Percentiles rank a stretch among this genome's conserved stretches.
Evolutionary conservation across 2,329 filamentous ascomycete genomes (phyloP).

Genomic region (Triangularia setosa): DNA sequence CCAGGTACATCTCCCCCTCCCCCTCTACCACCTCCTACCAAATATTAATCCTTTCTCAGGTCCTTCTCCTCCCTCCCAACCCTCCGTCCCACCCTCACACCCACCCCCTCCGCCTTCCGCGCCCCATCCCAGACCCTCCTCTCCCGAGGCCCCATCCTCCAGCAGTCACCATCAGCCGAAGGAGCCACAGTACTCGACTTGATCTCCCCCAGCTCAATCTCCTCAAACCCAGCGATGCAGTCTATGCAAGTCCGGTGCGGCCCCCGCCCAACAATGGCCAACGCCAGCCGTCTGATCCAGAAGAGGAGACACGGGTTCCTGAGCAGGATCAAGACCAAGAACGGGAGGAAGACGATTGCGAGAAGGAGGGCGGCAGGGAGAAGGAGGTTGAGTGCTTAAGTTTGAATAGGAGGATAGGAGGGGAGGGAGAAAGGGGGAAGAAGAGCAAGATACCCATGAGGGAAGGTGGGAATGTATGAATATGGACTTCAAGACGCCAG

Average conservation of each 20-base stretch:
- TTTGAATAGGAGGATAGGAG: no score
- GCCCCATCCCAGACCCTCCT: conserved; percentile 31
- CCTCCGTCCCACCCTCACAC: conserved; percentile 45
- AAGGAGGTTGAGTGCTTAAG: conserved; percentile 37
- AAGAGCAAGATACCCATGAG: neutral
- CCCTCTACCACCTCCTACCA: conserved; percentile 41
- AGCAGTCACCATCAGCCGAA: conserved; percentile 24
- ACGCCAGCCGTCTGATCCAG: conserved; percentile 51
- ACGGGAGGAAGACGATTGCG: conserved; percentile 50
- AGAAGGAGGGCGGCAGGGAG: conserved; percentile 52
- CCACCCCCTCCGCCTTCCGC: conserved; percentile 15
- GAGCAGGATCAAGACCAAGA: conserved; percentile 45
- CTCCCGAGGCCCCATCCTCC: conserved; percentile 29
- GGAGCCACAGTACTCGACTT: conserved; percentile 35
- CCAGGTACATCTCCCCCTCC: neutral
- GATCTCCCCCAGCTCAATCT: conserved; percentile 44
- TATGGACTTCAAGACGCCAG: neutral
- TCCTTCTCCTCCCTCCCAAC: conserved; percentile 43
- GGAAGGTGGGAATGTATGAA: neutral
- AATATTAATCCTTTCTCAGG: conserved; percentile 24
- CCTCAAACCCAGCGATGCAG: conserved; percentile 50
- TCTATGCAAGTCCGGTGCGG: conserved; percentile 54
- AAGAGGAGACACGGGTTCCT: conserved; percentile 59
- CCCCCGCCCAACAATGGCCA: conserved; percentile 55
- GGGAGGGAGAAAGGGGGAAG: neutral